Percentiles rank a stretch among this genome's conserved stretches.
Conservation (phyloP, 805 yeast species). For the Cyberlindnera americana region DNA sequence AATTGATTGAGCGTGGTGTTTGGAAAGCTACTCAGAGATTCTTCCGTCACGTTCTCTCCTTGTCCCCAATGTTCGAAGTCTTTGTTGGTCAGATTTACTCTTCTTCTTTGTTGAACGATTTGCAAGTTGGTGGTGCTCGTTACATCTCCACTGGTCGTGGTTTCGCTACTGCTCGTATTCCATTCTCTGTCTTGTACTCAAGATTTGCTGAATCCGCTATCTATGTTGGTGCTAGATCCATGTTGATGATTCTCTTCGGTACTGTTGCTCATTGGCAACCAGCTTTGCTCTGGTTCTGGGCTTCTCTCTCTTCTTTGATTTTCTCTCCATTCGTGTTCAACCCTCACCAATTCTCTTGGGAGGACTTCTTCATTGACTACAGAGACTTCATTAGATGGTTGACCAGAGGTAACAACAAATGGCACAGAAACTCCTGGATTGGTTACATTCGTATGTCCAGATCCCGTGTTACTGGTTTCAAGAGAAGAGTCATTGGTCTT, state of each 20-base stretch:
- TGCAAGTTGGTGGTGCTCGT: slow-evolving; percentile 83
- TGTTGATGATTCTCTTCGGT: slow-evolving; percentile 69
- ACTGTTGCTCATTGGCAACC: slow-evolving; percentile 87
- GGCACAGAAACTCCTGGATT: slow-evolving; percentile 89
- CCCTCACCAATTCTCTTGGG: slow-evolving; percentile 97
- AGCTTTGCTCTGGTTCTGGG: slow-evolving; percentile 96
- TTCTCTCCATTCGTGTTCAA: slow-evolving; percentile 93
- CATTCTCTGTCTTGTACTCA: slow-evolving; percentile 69
- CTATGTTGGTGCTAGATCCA: slow-evolving; percentile 78
- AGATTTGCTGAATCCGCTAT: slow-evolving; percentile 81
- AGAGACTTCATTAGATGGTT: slow-evolving; percentile 89
- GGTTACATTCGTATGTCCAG: slow-evolving; percentile 79
- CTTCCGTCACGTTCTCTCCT: slow-evolving; percentile 60
- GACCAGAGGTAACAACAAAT: slow-evolving; percentile 85
- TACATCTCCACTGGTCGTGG: slow-evolving; percentile 87
- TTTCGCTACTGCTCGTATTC: slow-evolving; percentile 76
- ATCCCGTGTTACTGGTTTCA: slow-evolving; percentile 84
- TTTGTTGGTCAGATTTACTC: slow-evolving; percentile 80
- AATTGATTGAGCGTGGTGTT: slow-evolving; percentile 76
- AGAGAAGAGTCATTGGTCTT: slow-evolving; percentile 67
- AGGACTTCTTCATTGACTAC: slow-evolving; percentile 94
- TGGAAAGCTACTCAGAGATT: slow-evolving; percentile 73
- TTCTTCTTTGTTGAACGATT: slow-evolving; percentile 63
- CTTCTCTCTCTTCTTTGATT: slow-evolving; percentile 80
- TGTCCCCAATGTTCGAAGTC: slow-evolving; percentile 81